These are phyloP conservation scores for Penicillium chermesinum DNA, from an alignment of 495 filamentous ascomycete species.

Conservation along the genomic window DNA sequence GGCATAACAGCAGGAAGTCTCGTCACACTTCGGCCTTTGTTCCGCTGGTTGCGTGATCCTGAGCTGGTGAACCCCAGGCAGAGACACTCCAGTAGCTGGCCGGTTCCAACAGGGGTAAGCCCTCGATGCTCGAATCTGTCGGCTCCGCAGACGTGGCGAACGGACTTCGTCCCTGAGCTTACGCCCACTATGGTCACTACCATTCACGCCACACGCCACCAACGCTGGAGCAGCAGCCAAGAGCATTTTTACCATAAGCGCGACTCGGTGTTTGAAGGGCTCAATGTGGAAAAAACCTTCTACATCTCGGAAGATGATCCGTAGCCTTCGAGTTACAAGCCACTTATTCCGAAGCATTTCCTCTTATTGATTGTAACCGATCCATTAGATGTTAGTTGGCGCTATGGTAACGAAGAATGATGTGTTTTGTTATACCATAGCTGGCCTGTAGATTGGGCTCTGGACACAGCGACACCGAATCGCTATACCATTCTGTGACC, in stretches of 20 bases:
- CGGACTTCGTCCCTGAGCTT: slow-evolving; percentile 27
- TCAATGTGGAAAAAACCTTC: slow-evolving; percentile 41
- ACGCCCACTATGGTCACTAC: slow-evolving; percentile 28
- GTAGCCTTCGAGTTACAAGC: too few relatives aligned
- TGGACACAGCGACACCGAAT: too few relatives aligned
- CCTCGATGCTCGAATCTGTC: slow-evolving; percentile 16
- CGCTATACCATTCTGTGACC: too few relatives aligned
- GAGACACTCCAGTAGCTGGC: slow-evolving; percentile 26
- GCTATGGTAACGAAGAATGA: too few relatives aligned
- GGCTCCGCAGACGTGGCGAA: slow-evolving; percentile 29
- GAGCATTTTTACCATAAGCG: slow-evolving; percentile 34
- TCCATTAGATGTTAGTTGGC: too few relatives aligned
- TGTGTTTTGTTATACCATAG: too few relatives aligned
- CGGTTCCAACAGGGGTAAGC: slow-evolving; percentile 33
- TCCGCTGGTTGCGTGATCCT: slow-evolving; percentile 41
- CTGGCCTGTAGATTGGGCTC: too few relatives aligned
- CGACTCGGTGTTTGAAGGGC: slow-evolving; percentile 21
- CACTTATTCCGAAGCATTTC: too few relatives aligned
- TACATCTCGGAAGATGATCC: slow-evolving; percentile 27
- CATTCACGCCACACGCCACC: slow-evolving; percentile 24
- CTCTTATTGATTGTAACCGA: too few relatives aligned
- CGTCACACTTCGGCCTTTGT: slow-evolving; percentile 43
- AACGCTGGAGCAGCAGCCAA: slow-evolving; percentile 34
- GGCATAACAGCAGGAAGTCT: slow-evolving; percentile 45
- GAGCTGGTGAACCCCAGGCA: slow-evolving; percentile 24